Base-by-base conservation (phyloP, 2,329 filamentous ascomycete genomes). In the Geosmithia flava region DNA sequence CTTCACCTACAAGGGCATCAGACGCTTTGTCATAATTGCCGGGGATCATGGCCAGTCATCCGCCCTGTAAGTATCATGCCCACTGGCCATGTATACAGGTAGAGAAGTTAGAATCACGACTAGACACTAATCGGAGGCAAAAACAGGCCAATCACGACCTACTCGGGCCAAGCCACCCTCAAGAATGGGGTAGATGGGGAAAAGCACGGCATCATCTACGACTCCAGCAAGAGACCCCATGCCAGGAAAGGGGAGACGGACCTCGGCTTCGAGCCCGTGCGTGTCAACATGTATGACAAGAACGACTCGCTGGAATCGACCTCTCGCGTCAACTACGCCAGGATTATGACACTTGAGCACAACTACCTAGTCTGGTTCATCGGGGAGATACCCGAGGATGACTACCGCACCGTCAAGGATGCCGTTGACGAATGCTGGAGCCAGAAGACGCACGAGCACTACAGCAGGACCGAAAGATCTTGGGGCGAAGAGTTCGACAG, bases 281-380 rank as follows among this genome's bases (percentile, higher is more conserved):
- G 60, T 27, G 64, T 76, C 42, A 58, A 65, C 1, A 67, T 78
- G 19, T 62, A 58, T 19, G 60, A 27, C 23, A 64, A 3, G 58
- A 63, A 63, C 30, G 73, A 79, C 50, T 68, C 60, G 48, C 63
- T 80, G 29, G 69, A 74, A 51, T 80, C n/a, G n/a, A n/a, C n/a
- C n/a, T n/a, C 76, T 13, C 70, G 76, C 5, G 68, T 78, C 53
- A 78, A 80, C 59, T 80, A 79, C 57, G 71, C 73, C 5, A 79
- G 79, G 52, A 61, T 75, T 6, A 65, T 70, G 27, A 76, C 74
- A 3, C 65, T 80, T 23, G 74, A 79, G 57, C 76, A 80, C 60
- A 80, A 80, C 54, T 62, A 72, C 53, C 70, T 66, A 44, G 73
- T 80, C n/a, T 67, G 72, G 53, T 78, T 80, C 54, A 72, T 80